Conservation (phyloP, 305 asterid genomes). For the Solanum hybrid region DNA sequence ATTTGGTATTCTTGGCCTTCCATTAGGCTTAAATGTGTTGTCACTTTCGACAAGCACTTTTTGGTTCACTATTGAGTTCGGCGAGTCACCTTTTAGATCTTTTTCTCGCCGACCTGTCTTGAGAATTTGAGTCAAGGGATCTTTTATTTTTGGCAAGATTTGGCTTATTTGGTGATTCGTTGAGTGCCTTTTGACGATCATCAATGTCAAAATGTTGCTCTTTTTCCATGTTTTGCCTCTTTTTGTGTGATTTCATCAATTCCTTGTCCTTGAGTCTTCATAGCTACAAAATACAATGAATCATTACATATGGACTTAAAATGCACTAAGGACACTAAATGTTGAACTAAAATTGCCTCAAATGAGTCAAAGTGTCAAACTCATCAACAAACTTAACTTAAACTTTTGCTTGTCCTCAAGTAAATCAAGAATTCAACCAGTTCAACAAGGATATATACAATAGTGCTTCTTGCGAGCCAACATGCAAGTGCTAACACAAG, state of each 20-base stretch:
- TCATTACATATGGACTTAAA: background rate
- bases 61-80: too few species aligned
- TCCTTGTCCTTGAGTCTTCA: background rate
- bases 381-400: background rate
- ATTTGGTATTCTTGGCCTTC: background rate
- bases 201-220: background rate
- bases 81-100: too few species aligned
- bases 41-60: background rate
- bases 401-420: background rate
- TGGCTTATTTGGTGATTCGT: background rate
- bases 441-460: background rate
- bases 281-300: background rate
- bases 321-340: background rate
- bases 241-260: background rate
- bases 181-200: background rate
- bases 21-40: background rate
- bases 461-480: background rate
- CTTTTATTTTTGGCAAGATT: too few species aligned
- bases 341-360: background rate
- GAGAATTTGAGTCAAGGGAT: background rate
- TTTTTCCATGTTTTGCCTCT: background rate
- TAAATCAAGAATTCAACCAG: background rate
- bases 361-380: background rate
- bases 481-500: background rate
- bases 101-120: background rate